A percentile compares a stretch with the other conserved stretches of the same genome.
These are phyloP conservation scores for Podaxis pistillaris DNA, from an alignment of 768 basidiomycete genomes.

Conservation along the genomic window DNA sequence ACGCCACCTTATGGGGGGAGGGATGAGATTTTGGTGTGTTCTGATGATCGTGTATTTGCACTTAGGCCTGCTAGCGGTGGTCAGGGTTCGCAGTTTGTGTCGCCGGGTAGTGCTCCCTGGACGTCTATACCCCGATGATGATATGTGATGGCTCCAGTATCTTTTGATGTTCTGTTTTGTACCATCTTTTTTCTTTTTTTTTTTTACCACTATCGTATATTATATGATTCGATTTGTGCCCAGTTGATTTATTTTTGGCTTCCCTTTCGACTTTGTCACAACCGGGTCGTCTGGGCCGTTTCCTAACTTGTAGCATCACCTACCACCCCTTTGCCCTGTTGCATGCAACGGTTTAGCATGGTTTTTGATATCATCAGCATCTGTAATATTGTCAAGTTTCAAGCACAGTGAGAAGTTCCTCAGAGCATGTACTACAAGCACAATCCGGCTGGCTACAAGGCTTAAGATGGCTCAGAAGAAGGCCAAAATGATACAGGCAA, in stretches of 20 bases:
- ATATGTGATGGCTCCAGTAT: background rate
- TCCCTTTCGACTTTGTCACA: background rate
- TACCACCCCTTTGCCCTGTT: background rate
- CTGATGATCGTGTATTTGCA: slow-evolving; percentile 81
- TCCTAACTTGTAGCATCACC: background rate
- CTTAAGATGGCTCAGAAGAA: background rate
- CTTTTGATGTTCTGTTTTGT: background rate
- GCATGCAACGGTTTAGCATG: background rate
- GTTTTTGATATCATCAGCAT: background rate
- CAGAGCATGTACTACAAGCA: background rate
- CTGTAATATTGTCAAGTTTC: background rate
- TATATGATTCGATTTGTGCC: background rate
- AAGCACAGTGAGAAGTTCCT: background rate
- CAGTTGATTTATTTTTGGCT: background rate
- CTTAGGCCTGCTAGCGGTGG: slow-evolving; percentile 48
- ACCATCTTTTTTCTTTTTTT: background rate
- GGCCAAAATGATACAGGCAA: background rate
- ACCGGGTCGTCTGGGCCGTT: background rate
- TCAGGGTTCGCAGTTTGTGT: slow-evolving; percentile 28
- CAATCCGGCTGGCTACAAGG: background rate
- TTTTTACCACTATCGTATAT: slow-evolving; percentile 1
- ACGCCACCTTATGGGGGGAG: slow-evolving; percentile 52
- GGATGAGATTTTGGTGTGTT: slow-evolving; percentile 88
- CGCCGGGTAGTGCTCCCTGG: slow-evolving; percentile 45
- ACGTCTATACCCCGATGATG: slow-evolving; percentile 38